These are phyloP conservation scores for Vitis amurensis DNA, from an alignment of 164 flowering plant species.

Conservation along the genomic window DNA sequence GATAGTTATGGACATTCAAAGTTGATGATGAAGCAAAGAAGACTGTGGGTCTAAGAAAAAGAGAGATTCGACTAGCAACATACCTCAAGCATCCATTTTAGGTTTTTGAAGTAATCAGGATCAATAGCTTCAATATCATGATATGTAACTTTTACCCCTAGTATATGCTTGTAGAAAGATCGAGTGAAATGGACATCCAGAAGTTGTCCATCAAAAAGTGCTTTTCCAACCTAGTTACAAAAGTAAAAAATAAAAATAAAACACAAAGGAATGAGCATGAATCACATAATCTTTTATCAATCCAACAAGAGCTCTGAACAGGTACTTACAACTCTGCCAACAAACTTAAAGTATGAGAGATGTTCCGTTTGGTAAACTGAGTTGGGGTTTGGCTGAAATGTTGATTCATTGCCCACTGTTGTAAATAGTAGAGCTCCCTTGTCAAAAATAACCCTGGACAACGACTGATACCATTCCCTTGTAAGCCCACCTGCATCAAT, in stretches of 20 bases:
- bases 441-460: slow-evolving; percentile 95
- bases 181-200: slow-evolving; percentile 97
- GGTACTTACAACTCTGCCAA: slow-evolving; percentile 88
- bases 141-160: slow-evolving; percentile 92
- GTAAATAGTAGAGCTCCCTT: slow-evolving; percentile 95
- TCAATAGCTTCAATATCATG: slow-evolving; percentile 99
- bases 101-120: slow-evolving; percentile 90
- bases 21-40: neutral
- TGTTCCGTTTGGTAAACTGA: slow-evolving; percentile 98
- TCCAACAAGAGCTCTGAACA: slow-evolving; percentile 14
- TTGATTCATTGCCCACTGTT: slow-evolving; percentile 96
- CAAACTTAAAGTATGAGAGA: slow-evolving; percentile 97
- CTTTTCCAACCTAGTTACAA: slow-evolving; percentile 84
- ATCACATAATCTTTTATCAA: neutral
- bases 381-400: slow-evolving; percentile 98
- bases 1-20: neutral
- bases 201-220: slow-evolving; percentile 93
- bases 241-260: neutral
- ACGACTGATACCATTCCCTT: slow-evolving; percentile 98
- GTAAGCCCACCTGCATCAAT: slow-evolving; percentile 99
- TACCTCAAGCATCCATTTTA: slow-evolving; percentile 99
- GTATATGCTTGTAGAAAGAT: slow-evolving; percentile 96
- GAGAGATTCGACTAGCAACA: slow-evolving; percentile 3
- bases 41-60: neutral
- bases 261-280: neutral